These are phyloP conservation scores for Lathyrus sativus DNA, from an alignment of 306 rosid genomes.

Conservation along the genomic window DNA sequence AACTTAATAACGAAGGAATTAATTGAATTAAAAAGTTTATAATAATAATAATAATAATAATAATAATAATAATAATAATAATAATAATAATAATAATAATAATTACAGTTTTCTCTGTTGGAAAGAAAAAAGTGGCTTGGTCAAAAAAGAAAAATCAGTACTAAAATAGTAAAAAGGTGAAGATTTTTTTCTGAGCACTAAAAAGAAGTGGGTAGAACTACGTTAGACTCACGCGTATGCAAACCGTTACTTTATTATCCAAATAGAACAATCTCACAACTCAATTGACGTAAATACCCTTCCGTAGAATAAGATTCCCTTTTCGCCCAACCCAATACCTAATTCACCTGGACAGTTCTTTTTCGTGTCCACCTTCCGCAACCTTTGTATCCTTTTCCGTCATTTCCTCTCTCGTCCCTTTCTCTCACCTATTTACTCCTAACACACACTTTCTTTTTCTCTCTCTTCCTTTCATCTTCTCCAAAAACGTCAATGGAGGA, in stretches of 20 bases:
- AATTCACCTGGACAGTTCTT: not conserved
- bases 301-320: not conserved
- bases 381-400: constrained; percentile 38
- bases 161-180: not conserved
- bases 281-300: constrained; percentile 26
- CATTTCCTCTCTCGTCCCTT: constrained; percentile 14
- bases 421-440: constrained; percentile 25
- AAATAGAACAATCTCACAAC: not conserved
- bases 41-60: too few species aligned
- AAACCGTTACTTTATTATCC: constrained; percentile 19
- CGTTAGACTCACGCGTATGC: not conserved
- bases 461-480: not conserved
- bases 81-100: too few species aligned
- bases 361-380: constrained; percentile 10
- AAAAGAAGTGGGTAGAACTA: not conserved
- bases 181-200: not conserved
- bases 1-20: too few species aligned
- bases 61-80: too few species aligned
- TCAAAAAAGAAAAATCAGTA: constrained; percentile 2
- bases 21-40: too few species aligned
- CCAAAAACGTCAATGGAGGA: constrained; percentile 41
- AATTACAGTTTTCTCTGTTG: not conserved
- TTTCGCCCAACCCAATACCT: not conserved
- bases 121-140: not conserved
- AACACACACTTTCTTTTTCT: not conserved